Conservation (phyloP, 164 flowering plant genomes). For the Sedum album region DNA sequence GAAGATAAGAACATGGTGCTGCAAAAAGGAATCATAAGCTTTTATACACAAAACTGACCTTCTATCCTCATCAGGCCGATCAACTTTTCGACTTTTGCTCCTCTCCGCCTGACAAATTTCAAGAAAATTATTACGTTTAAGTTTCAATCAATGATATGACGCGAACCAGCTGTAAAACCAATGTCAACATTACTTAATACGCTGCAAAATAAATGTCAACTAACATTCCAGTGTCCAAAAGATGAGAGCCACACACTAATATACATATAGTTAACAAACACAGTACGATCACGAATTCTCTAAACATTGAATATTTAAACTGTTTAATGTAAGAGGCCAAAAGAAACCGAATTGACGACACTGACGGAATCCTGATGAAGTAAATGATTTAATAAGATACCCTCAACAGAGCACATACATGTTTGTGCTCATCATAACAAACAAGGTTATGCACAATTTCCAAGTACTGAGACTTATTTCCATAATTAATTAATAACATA, state of each 20-base stretch:
- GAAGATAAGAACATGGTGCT: background rate
- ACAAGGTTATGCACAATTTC: background rate
- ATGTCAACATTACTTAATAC: too few species aligned
- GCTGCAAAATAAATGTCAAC: too few species aligned
- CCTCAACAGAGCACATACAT: background rate
- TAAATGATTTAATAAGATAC: background rate
- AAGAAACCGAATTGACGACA: background rate
- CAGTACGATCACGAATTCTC: background rate
- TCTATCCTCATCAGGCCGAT: constrained; percentile 53
- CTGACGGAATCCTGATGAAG: background rate
- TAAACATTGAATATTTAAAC: background rate
- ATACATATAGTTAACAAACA: background rate
- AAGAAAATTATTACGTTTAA: constrained; percentile 13
- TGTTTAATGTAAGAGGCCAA: background rate
- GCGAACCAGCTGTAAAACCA: too few species aligned
- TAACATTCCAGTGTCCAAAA: too few species aligned
- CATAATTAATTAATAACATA: constrained; percentile 16
- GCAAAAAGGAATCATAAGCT: background rate
- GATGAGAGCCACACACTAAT: background rate
- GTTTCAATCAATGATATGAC: background rate
- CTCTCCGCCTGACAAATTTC: constrained; percentile 63
- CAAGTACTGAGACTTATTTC: background rate
- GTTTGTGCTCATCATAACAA: background rate
- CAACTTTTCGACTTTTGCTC: constrained; percentile 55
- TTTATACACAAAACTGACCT: constrained; percentile 33